These are phyloP conservation scores for Nicotiana rustica DNA, from an alignment of 305 asterid species.

Conservation along the genomic window DNA sequence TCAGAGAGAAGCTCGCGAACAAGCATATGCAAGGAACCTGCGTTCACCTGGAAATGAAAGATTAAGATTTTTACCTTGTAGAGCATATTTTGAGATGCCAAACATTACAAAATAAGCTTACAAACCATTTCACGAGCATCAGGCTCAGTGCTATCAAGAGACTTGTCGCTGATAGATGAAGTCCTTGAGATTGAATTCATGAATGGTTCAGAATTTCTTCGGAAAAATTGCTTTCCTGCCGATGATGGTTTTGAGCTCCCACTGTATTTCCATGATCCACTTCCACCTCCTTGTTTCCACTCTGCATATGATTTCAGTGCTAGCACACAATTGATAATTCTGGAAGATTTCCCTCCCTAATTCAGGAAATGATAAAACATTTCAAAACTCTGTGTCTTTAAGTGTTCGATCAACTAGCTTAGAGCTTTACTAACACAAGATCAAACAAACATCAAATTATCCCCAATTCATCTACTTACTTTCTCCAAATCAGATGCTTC, in stretches of 20 bases:
- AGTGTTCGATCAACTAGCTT: slow-evolving; percentile 10
- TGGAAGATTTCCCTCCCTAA: slow-evolving; percentile 87
- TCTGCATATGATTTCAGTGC: slow-evolving; percentile 81
- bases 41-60: slow-evolving; percentile 56
- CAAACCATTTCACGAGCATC: slow-evolving; percentile 63
- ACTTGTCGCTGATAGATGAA: slow-evolving; percentile 57
- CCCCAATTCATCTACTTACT: slow-evolving; percentile 48
- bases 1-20: slow-evolving; percentile 72
- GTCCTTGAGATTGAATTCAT: slow-evolving; percentile 68
- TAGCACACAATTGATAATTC: slow-evolving; percentile 78
- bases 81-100: slow-evolving; percentile 21
- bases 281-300: slow-evolving; percentile 83
- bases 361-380: slow-evolving; percentile 1
- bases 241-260: slow-evolving; percentile 69
- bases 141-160: slow-evolving; percentile 55
- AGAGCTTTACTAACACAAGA: slow-evolving; percentile 17
- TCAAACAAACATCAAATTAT: slow-evolving; percentile 29
- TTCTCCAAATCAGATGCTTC: slow-evolving; percentile 96
- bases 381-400: background rate
- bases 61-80: slow-evolving; percentile 33
- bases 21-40: slow-evolving; percentile 58
- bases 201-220: slow-evolving; percentile 70
- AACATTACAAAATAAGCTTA: slow-evolving; percentile 34
- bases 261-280: slow-evolving; percentile 70
- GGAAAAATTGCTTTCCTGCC: slow-evolving; percentile 60